These are phyloP conservation scores for Apophysomyces sp. DNA, from an alignment of 371 early-diverging fungal genomes.

Conservation along the genomic window DNA sequence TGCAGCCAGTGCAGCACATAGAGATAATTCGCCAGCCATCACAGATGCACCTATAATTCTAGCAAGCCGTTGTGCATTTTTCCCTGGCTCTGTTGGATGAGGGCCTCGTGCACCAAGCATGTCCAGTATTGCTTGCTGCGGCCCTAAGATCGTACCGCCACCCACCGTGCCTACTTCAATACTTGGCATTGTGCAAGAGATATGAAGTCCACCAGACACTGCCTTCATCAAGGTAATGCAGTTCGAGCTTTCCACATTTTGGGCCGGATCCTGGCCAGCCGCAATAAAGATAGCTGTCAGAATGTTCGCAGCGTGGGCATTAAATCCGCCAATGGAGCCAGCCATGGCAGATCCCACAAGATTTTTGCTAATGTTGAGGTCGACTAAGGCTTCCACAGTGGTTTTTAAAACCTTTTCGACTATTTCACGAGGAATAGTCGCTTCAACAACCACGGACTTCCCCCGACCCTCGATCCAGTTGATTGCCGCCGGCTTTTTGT, in stretches of 20 bases:
- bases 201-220: slow-evolving; percentile 74
- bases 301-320: slow-evolving; percentile 96
- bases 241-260: slow-evolving; percentile 93
- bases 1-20: slow-evolving; percentile 86
- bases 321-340: slow-evolving; percentile 93
- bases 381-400: slow-evolving; percentile 75
- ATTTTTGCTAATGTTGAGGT: slow-evolving; percentile 87
- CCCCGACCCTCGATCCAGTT: slow-evolving; percentile 98
- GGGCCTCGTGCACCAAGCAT: slow-evolving; percentile 90
- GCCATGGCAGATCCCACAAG: slow-evolving; percentile 96
- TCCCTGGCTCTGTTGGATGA: slow-evolving; percentile 81
- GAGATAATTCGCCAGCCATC: slow-evolving; percentile 95
- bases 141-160: slow-evolving; percentile 89
- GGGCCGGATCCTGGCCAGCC: slow-evolving; percentile 97
- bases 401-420: slow-evolving; percentile 90
- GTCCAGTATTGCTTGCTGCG: slow-evolving; percentile 89
- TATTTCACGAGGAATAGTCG: slow-evolving; percentile 76
- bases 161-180: slow-evolving; percentile 97
- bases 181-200: slow-evolving; percentile 95
- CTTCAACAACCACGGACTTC: slow-evolving; percentile 92
- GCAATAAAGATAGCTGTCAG: slow-evolving; percentile 95
- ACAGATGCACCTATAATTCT: slow-evolving; percentile 90
- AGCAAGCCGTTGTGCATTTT: slow-evolving; percentile 87
- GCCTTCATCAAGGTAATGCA: slow-evolving; percentile 97
- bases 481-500: slow-evolving; percentile 97